A percentile compares a stretch with the other conserved stretches of the same genome.
phyloP scores from a whole-genome alignment of 2,329 filamentous ascomycete species.

The Exophiala viscosa region DNA sequence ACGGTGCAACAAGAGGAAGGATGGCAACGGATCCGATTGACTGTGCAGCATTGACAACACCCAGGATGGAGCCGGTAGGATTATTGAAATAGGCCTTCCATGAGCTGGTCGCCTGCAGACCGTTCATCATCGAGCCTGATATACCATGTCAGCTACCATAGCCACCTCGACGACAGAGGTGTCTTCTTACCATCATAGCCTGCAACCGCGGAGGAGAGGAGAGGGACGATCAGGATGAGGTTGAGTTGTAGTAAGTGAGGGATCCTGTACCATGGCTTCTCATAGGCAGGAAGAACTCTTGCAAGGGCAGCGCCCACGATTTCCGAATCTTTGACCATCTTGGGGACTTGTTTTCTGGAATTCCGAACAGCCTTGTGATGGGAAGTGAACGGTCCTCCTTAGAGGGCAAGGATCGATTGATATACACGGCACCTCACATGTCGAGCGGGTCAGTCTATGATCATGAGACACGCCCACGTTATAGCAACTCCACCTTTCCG shows the following conservation, averaged over 20 bases:
- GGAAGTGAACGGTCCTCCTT: too few species aligned
- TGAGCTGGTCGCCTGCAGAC: conserved; percentile 40
- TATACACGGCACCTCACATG: too few species aligned
- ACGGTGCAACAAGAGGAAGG: conserved; percentile 3
- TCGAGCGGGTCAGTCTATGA: too few species aligned
- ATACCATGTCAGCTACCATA: neutral
- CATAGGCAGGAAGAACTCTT: conserved; percentile 40
- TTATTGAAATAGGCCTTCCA: conserved; percentile 39
- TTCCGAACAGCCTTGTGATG: neutral
- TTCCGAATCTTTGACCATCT: conserved; percentile 27
- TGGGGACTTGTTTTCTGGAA: neutral
- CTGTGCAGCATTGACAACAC: conserved; percentile 13
- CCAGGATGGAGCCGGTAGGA: conserved; percentile 9
- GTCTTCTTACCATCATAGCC: conserved; percentile 43
- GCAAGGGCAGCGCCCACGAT: conserved; percentile 31
- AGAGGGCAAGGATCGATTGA: too few species aligned
- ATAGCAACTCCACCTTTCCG: too few species aligned
- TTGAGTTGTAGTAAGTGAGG: conserved; percentile 46
- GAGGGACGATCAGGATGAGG: conserved; percentile 42
- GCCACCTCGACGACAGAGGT: neutral
- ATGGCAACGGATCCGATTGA: conserved; percentile 13
- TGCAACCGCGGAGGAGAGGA: conserved; percentile 42
- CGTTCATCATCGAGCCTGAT: conserved; percentile 44
- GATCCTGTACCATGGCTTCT: conserved; percentile 42
- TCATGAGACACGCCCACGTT: too few species aligned